Conservation (phyloP, 352 stramenopile species). For the Globisporangium paddicum region DNA sequence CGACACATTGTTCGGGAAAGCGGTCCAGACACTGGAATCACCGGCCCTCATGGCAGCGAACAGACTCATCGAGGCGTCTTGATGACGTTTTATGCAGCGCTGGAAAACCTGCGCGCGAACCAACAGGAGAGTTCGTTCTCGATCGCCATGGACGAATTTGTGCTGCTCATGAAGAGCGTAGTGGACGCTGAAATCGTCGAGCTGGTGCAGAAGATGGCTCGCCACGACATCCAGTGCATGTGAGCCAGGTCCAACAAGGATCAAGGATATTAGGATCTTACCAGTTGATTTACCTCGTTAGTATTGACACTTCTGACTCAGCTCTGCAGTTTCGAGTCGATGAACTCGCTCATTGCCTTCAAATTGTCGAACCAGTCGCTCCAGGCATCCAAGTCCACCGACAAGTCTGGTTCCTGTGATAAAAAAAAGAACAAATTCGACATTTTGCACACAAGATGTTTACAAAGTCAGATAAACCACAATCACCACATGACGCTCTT, state of each 20-base stretch:
- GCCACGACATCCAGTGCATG: slow-evolving; percentile 57
- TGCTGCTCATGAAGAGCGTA: slow-evolving; percentile 29
- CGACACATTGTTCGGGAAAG: slow-evolving; percentile 26
- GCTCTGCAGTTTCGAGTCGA: slow-evolving; percentile 26
- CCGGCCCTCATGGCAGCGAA: neutral
- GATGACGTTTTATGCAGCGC: slow-evolving; percentile 19
- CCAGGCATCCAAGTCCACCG: slow-evolving; percentile 70
- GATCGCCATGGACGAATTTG: slow-evolving; percentile 31
- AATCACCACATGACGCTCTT: too few relatives aligned
- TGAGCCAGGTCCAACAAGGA: slow-evolving; percentile 20
- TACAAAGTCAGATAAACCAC: neutral
- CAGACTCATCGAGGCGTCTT: neutral
- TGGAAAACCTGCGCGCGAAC: slow-evolving; percentile 10
- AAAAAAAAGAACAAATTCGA: slow-evolving; percentile 2
- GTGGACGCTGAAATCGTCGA: slow-evolving; percentile 30
- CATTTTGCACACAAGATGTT: neutral
- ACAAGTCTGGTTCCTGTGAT: slow-evolving; percentile 65
- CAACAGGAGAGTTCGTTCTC: slow-evolving; percentile 6
- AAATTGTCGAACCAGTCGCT: slow-evolving; percentile 78
- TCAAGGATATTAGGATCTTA: neutral
- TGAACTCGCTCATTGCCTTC: slow-evolving; percentile 56
- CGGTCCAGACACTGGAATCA: too few relatives aligned
- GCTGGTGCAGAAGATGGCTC: slow-evolving; percentile 43
- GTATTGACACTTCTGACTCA: neutral
- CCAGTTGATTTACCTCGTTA: too few relatives aligned